Conservation (phyloP, 2,329 filamentous ascomycete species). For the Drechmeria coniospora region DNA sequence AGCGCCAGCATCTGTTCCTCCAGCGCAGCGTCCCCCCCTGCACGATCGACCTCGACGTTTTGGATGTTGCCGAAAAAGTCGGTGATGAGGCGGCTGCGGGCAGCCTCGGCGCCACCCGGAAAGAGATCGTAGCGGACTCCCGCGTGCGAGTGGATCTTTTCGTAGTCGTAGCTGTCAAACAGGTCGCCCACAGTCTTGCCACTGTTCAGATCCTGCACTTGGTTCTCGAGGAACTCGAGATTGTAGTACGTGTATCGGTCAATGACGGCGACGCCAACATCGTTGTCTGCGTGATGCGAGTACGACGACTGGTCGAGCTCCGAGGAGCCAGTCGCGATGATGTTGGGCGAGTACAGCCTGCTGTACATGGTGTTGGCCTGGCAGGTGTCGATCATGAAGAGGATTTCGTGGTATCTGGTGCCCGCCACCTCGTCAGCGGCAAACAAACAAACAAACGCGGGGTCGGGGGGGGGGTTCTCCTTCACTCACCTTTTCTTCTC, state of each 20-base stretch:
- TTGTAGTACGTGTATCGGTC: constrained; percentile 99
- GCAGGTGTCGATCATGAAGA: constrained; percentile 99
- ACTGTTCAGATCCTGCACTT: constrained; percentile 71
- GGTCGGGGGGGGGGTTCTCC: neutral
- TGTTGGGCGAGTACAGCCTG: constrained; percentile 95
- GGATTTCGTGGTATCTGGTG: constrained; percentile 82
- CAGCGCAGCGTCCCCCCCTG: constrained; percentile 39
- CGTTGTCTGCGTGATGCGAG: constrained; percentile 93
- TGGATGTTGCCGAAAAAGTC: constrained; percentile 99
- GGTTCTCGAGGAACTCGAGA: constrained; percentile 84
- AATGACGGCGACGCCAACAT: constrained; percentile 95
- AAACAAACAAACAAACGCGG: neutral
- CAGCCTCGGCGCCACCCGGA: constrained; percentile 61
- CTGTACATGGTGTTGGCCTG: constrained; percentile 99
- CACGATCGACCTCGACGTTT: constrained; percentile 74
- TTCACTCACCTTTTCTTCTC: constrained; percentile 79
- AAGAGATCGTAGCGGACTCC: constrained; percentile 95
- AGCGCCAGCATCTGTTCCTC: constrained; percentile 67
- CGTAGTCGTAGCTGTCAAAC: constrained; percentile 90
- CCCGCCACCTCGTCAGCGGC: too few relatives aligned
- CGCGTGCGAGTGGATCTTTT: constrained; percentile 85
- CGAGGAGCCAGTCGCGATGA: constrained; percentile 92
- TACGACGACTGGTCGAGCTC: constrained; percentile 94
- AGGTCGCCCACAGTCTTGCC: constrained; percentile 86
- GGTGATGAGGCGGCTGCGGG: constrained; percentile 68